Evolutionary conservation across 768 basidiomycete species (phyloP), one percentile per base, ranked within the genome.

Genomic region (Mycena chlorophos): DNA sequence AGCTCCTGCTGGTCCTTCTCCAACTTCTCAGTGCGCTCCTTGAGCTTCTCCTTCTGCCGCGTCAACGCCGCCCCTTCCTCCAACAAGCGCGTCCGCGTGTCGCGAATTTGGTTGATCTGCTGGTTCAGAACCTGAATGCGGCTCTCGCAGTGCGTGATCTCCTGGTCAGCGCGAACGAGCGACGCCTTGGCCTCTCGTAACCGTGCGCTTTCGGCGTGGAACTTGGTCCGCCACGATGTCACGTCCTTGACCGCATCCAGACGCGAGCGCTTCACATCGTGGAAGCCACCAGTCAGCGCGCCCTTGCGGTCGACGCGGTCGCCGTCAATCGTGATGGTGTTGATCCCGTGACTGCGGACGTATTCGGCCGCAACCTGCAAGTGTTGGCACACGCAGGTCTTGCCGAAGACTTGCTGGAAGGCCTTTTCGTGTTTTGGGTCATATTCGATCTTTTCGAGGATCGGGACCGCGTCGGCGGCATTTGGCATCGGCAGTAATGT

Each of bases 301-400:
- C 97, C 97, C 68, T 96, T 98, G 49, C 94, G 83, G 69, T 99
- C 97, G 51, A 96, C 94, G 67, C 93, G 94, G 77, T 99, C 97
- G 47, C 97, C 97, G 62, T 96, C 95, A 34, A 97, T 82, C 1
- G 97, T 99, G 71, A 98, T 98, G 20, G 94, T 94, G 72, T 96
- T 98, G 68, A 98, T 88, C 1, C 87, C 87, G 67, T 98, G 94
- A 63, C 87, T 90, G 70, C 96, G 89, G 48, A 95, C 93, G 69
- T 97, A 98, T 8, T 91, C 90, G 5, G 94, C 91, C 22, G 94
- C 95, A 60, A 94, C 88, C 8, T 88, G 87, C 53, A 99, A 81
- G 68, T 97, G 93, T 42, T 89, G 84, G 69, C 96, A 98, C 22
- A 99, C 92, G 69, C 95, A 93, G 0, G 96, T 98, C 72, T 94